Percentiles rank a stretch among this genome's conserved stretches.
Conservation (phyloP, 176 grass and related monocot species). For the Puccinellia tenuiflora region DNA sequence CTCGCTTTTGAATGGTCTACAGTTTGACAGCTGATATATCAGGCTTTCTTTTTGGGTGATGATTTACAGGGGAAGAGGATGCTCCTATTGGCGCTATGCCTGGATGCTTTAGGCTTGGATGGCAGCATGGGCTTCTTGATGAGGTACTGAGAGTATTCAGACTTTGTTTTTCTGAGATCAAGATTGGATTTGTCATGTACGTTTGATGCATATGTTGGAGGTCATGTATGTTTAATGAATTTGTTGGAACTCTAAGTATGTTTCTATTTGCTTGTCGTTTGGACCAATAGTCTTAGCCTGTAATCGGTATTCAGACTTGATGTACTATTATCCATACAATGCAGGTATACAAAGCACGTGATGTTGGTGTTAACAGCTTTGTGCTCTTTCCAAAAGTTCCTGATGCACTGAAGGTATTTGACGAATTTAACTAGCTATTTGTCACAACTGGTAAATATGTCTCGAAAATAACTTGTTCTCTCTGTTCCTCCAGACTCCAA, state of each 20-base stretch:
- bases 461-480: slow-evolving; percentile 5
- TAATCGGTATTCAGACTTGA: not conserved
- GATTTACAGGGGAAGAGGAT: slow-evolving; percentile 71
- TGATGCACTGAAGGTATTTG: slow-evolving; percentile 87
- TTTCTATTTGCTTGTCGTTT: not conserved
- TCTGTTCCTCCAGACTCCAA: slow-evolving; percentile 43
- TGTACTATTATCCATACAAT: not conserved
- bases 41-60: not conserved
- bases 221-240: not conserved
- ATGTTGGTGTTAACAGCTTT: slow-evolving; percentile 94
- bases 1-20: not conserved
- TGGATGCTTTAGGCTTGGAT: slow-evolving; percentile 91
- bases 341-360: slow-evolving; percentile 87
- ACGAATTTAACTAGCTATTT: not conserved
- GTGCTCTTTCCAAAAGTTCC: slow-evolving; percentile 98
- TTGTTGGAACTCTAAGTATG: not conserved
- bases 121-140: slow-evolving; percentile 85
- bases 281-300: not conserved
- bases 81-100: slow-evolving; percentile 95
- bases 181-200: not conserved
- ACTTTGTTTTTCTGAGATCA: not conserved
- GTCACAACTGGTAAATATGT: not conserved
- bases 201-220: not conserved
- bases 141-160: slow-evolving; percentile 46
- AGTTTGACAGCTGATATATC: not conserved